These are phyloP conservation scores for Styphnolobium japonicum DNA, from an alignment of 306 rosid species.

Conservation along the genomic window DNA sequence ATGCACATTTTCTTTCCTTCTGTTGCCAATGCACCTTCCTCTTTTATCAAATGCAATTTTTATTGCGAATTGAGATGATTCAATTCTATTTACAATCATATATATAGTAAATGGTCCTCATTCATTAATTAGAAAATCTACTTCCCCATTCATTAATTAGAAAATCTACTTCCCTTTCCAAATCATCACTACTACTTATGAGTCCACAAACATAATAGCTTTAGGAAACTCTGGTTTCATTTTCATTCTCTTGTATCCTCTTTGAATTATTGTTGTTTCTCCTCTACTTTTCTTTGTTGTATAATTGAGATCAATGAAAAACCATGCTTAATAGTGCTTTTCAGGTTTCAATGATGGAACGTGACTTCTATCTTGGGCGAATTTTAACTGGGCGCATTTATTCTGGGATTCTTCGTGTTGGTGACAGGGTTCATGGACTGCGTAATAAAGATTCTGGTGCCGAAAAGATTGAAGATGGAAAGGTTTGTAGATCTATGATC, in stretches of 20 bases:
- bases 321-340: slow-evolving; percentile 47
- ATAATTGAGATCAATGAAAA: slow-evolving; percentile 37
- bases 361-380: slow-evolving; percentile 84
- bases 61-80: background rate
- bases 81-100: background rate
- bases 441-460: slow-evolving; percentile 68
- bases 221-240: slow-evolving; percentile 13
- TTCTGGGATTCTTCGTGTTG: slow-evolving; percentile 76
- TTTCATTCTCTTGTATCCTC: background rate
- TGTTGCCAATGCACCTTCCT: slow-evolving; percentile 6
- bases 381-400: slow-evolving; percentile 89
- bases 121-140: slow-evolving; percentile 7
- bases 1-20: slow-evolving; percentile 1
- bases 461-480: slow-evolving; percentile 91
- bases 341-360: slow-evolving; percentile 99
- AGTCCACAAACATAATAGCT: background rate
- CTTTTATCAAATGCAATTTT: background rate
- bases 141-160: background rate
- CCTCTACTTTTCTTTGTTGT: background rate
- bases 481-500: slow-evolving; percentile 52
- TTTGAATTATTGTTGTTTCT: slow-evolving; percentile 4
- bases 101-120: background rate
- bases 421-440: slow-evolving; percentile 91
- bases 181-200: slow-evolving; percentile 11
- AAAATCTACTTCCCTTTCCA: background rate